phyloP scores from a whole-genome alignment of 2,329 filamentous ascomycete genomes.

The Aureobasidium lini region DNA sequence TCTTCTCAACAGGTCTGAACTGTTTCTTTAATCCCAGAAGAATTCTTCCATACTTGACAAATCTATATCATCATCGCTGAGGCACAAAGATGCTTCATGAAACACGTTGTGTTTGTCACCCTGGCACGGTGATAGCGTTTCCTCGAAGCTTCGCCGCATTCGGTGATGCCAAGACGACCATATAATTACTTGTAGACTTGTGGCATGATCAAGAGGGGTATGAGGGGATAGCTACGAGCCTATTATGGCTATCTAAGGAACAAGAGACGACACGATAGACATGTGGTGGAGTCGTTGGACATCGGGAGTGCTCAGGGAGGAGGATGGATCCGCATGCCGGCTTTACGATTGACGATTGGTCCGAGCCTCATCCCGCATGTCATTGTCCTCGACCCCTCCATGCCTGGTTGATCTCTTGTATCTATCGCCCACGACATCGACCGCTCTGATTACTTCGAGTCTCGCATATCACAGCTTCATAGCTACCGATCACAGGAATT shows the following conservation, averaged over 20 bases:
- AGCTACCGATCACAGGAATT: not conserved
- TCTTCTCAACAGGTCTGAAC: too few species aligned
- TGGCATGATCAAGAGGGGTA: not conserved
- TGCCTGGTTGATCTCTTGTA: not conserved
- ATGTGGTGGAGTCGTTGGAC: not conserved
- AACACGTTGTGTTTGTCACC: not conserved
- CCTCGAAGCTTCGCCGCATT: not conserved
- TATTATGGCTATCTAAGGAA: not conserved
- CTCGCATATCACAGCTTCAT: not conserved
- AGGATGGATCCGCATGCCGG: not conserved
- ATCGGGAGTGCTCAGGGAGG: not conserved
- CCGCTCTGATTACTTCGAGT: not conserved
- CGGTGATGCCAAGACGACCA: not conserved
- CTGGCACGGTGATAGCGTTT: not conserved
- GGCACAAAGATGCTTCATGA: not conserved
- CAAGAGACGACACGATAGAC: not conserved
- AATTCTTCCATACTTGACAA: not conserved
- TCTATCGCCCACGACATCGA: not conserved
- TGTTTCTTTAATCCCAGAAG: too few species aligned
- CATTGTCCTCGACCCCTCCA: constrained; percentile 11
- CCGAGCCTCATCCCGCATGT: constrained; percentile 6
- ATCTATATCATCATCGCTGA: not conserved
- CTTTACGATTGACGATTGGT: constrained; percentile 1
- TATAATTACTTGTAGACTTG: not conserved
- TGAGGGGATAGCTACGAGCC: not conserved